Conservation (phyloP, 257 asterid genomes). For the Voacanga thouarsii region DNA sequence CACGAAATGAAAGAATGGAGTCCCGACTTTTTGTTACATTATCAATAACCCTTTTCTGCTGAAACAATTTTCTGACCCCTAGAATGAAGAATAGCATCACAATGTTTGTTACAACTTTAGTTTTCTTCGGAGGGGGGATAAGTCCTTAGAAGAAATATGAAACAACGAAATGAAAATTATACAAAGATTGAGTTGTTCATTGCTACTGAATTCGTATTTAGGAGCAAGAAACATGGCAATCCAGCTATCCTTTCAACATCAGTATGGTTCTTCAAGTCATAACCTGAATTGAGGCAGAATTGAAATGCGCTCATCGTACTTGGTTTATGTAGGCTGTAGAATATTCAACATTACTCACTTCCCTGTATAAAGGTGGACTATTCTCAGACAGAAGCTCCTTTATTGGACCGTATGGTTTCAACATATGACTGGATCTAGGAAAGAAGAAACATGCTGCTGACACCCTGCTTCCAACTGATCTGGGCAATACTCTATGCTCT, state of each 20-base stretch:
- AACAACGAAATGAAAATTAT: no score
- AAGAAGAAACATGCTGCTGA: slow-evolving; percentile 68
- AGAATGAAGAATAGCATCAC: no score
- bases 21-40: neutral
- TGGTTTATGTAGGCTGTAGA: slow-evolving; percentile 37
- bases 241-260: neutral
- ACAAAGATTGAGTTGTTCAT: no score
- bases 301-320: slow-evolving; percentile 31
- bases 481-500: slow-evolving; percentile 64
- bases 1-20: neutral
- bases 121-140: no score
- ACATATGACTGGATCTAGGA: slow-evolving; percentile 40
- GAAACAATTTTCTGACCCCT: no score
- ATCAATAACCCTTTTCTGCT: neutral
- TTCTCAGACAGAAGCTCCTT: slow-evolving; percentile 42
- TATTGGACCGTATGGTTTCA: slow-evolving; percentile 47
- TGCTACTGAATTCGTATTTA: neutral
- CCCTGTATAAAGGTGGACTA: slow-evolving; percentile 46
- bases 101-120: no score
- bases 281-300: slow-evolving; percentile 43
- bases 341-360: slow-evolving; percentile 50
- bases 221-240: neutral
- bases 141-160: no score
- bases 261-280: neutral
- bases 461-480: slow-evolving; percentile 45